phyloP scores from a whole-genome alignment of 2,329 filamentous ascomycete species.

The Colletotrichum simmondsii region DNA sequence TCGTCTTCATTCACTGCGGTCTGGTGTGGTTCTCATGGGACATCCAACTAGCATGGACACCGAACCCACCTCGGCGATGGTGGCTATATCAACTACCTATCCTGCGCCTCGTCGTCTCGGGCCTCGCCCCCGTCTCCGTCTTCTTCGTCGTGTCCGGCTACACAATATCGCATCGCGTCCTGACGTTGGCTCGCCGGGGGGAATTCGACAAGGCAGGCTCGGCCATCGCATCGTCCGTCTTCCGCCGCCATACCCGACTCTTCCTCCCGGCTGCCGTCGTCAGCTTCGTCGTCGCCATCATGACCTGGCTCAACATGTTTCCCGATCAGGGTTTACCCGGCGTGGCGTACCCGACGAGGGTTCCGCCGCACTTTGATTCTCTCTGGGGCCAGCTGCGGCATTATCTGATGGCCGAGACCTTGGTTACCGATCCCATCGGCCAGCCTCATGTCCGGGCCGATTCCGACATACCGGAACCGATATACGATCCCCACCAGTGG shows the following conservation, averaged over 20 bases:
- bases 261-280: no score
- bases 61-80: constrained; percentile 8
- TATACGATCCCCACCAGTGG: constrained; percentile 70
- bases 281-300: no score
- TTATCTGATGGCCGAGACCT: neutral
- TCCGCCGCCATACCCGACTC: neutral
- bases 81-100: constrained; percentile 37
- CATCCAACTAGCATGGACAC: constrained; percentile 12
- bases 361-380: no score
- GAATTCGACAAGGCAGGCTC: constrained; percentile 23
- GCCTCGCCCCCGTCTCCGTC: constrained; percentile 43
- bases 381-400: no score
- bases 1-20: constrained; percentile 7
- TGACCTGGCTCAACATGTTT: no score
- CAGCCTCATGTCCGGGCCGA: constrained; percentile 30
- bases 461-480: constrained; percentile 41
- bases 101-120: constrained; percentile 42
- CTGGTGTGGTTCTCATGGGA: constrained; percentile 9
- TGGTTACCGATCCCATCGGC: neutral
- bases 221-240: constrained; percentile 35
- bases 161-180: constrained; percentile 44
- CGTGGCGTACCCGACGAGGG: no score
- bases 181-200: constrained; percentile 37
- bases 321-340: no score
- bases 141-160: constrained; percentile 52